Evolutionary conservation across 768 basidiomycete species (phyloP).

Genomic region (Panaeolus cyanescens): DNA sequence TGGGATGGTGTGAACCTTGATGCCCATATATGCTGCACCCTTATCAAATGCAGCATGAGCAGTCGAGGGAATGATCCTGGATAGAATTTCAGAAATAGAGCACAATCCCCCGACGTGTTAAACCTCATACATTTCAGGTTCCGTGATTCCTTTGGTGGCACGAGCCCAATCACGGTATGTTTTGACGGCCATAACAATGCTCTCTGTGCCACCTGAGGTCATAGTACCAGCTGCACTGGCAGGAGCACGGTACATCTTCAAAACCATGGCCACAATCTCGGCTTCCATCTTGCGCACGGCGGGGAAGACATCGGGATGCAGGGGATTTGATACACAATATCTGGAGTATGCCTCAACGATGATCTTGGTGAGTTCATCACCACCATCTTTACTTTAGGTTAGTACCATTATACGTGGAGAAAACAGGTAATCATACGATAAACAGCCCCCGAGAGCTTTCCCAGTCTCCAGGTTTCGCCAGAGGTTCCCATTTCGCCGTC

Average conservation of each 20-base stretch:
- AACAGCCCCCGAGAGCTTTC: constrained; percentile 83
- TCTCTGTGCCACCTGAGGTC: constrained; percentile 95
- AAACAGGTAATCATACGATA: constrained; percentile 61
- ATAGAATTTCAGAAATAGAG: not conserved
- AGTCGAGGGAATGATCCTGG: constrained; percentile 78
- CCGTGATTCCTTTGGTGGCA: constrained; percentile 80
- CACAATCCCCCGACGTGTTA: not conserved
- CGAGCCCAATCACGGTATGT: constrained; percentile 93
- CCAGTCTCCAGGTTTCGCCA: constrained; percentile 59
- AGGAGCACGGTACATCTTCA: constrained; percentile 83
- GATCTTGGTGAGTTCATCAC: constrained; percentile 76
- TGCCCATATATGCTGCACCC: constrained; percentile 80
- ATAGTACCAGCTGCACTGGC: constrained; percentile 89
- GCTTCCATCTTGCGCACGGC: constrained; percentile 96
- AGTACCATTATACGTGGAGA: not conserved
- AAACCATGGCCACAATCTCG: constrained; percentile 87
- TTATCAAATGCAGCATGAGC: constrained; percentile 98
- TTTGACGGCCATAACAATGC: constrained; percentile 94
- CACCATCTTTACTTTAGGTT: constrained; percentile 60
- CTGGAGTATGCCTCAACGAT: constrained; percentile 80
- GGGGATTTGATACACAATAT: constrained; percentile 85
- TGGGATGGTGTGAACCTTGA: constrained; percentile 89
- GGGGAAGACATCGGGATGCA: constrained; percentile 94
- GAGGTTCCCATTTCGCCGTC: constrained; percentile 53
- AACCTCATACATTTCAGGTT: constrained; percentile 83